Conservation (phyloP, 371 early-diverging fungal species). For the Syncephalastrum racemosum region DNA sequence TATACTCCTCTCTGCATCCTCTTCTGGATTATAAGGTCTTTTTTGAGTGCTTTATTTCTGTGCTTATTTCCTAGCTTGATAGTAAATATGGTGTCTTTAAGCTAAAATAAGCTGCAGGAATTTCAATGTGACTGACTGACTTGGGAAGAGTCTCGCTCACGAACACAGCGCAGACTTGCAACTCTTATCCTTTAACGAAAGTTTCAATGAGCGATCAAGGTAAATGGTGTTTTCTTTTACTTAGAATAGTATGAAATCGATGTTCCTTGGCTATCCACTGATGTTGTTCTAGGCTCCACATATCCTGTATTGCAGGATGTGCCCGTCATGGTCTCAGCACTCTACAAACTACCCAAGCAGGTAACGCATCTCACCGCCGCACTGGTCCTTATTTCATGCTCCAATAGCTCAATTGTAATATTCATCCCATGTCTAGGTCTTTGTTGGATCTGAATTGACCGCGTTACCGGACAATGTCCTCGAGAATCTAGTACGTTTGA, state of each 20-base stretch:
- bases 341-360: slow-evolving; percentile 48
- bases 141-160: too few relatives aligned
- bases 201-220: slow-evolving; percentile 19
- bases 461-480: slow-evolving; percentile 42
- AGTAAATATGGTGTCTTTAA: too few relatives aligned
- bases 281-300: slow-evolving; percentile 34
- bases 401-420: background rate
- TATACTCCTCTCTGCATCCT: too few relatives aligned
- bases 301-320: slow-evolving; percentile 52
- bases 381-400: background rate
- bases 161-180: too few relatives aligned
- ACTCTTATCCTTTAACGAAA: too few relatives aligned
- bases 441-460: slow-evolving; percentile 32
- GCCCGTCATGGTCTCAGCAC: slow-evolving; percentile 55
- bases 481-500: slow-evolving; percentile 10
- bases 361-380: slow-evolving; percentile 17
- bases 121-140: too few relatives aligned
- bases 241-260: too few relatives aligned
- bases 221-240: slow-evolving; percentile 2
- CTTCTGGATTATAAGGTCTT: too few relatives aligned
- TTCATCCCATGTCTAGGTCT: slow-evolving; percentile 17
- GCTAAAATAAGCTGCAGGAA: too few relatives aligned
- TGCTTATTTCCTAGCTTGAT: too few relatives aligned
- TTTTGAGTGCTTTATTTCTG: too few relatives aligned
- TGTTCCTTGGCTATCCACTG: too few relatives aligned